Conservation (phyloP, 805 yeast genomes). For the Cyberlindnera mycetangii region DNA sequence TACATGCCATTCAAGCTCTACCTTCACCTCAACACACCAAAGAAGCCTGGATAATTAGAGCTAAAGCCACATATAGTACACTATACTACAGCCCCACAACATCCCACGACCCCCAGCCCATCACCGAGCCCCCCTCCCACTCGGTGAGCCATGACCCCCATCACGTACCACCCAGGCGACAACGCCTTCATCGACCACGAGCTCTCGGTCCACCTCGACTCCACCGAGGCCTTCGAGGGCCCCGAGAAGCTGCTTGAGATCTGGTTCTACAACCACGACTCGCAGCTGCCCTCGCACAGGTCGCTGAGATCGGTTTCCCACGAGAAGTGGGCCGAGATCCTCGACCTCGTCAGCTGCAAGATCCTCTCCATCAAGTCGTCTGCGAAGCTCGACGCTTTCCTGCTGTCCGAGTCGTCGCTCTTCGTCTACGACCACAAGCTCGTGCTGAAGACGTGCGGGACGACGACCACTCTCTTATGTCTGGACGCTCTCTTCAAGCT, state of each 20-base stretch:
- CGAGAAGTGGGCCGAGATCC: slow-evolving; percentile 63
- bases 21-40: slow-evolving; percentile 20
- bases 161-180: slow-evolving; percentile 34
- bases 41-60: slow-evolving; percentile 24
- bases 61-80: background rate
- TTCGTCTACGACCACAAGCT: slow-evolving; percentile 86
- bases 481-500: slow-evolving; percentile 59
- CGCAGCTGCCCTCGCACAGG: slow-evolving; percentile 34
- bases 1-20: slow-evolving; percentile 20
- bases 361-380: slow-evolving; percentile 77
- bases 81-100: slow-evolving; percentile 1
- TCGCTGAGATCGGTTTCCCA: slow-evolving; percentile 66
- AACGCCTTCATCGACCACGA: slow-evolving; percentile 72
- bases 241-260: slow-evolving; percentile 92
- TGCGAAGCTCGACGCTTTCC: slow-evolving; percentile 69
- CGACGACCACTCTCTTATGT: slow-evolving; percentile 86
- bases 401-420: slow-evolving; percentile 84
- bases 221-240: slow-evolving; percentile 93
- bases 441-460: slow-evolving; percentile 92
- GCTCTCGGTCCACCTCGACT: slow-evolving; percentile 74
- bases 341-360: slow-evolving; percentile 85
- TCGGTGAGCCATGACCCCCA: slow-evolving; percentile 31
- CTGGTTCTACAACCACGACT: slow-evolving; percentile 68
- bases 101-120: background rate
- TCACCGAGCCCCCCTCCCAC: slow-evolving; percentile 21